Percentiles rank a stretch among this genome's conserved stretches.
Evolutionary conservation across 2,329 filamentous ascomycete genomes (phyloP).

Genomic region (Monosporascus sp.): DNA sequence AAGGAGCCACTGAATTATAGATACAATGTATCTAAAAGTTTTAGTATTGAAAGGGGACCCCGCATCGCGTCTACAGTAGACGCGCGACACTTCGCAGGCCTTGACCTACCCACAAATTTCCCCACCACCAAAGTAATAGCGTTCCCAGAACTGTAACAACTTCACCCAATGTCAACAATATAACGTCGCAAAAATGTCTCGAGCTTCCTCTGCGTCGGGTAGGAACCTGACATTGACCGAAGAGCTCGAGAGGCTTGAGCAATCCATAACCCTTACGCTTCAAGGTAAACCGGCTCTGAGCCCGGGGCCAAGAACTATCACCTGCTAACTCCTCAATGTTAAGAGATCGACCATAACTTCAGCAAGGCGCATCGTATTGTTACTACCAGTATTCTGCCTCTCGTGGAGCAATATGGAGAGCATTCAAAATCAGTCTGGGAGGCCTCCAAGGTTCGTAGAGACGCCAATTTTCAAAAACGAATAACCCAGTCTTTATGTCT

Average conservation of each 20-base stretch:
- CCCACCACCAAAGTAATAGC: neutral
- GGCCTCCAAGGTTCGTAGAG: constrained; percentile 69
- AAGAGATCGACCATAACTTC: constrained; percentile 98
- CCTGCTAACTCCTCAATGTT: constrained; percentile 1
- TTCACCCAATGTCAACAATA: constrained; percentile 6
- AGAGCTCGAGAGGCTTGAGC: constrained; percentile 91
- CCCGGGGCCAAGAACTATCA: neutral
- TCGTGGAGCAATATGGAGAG: constrained; percentile 92
- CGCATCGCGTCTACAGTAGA: constrained; percentile 16
- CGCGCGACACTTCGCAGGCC: constrained; percentile 1
- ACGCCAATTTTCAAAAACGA: neutral
- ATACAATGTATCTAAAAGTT: too few relatives aligned
- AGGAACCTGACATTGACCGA: constrained; percentile 76
- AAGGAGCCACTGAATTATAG: too few relatives aligned
- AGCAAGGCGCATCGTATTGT: constrained; percentile 95
- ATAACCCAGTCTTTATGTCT: neutral
- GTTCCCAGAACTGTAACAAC: neutral
- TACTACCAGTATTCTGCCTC: constrained; percentile 83
- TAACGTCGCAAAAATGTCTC: constrained; percentile 37
- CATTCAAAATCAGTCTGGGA: constrained; percentile 95
- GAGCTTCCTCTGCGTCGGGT: constrained; percentile 38
- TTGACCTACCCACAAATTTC: constrained; percentile 4
- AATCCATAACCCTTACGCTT: constrained; percentile 91
- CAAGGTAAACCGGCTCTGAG: constrained; percentile 56
- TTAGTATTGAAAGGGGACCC: constrained; percentile 2